These are phyloP conservation scores for Globisporangium recalcitrans DNA, from an alignment of 352 stramenopile species.

Conservation along the genomic window DNA sequence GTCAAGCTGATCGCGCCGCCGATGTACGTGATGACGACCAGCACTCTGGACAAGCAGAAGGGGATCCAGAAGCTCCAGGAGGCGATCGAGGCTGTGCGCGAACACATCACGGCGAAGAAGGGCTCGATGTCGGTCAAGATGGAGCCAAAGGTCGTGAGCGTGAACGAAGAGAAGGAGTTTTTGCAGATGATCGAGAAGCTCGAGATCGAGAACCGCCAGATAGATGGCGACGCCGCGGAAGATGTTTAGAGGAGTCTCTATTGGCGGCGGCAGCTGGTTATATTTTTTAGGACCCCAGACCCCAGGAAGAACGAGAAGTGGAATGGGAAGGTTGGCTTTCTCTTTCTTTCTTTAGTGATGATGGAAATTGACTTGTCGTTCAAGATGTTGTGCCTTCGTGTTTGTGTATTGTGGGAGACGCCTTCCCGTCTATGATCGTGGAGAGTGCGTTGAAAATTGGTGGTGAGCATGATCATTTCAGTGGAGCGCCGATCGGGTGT, in stretches of 20 bases:
- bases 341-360: neutral
- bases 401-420: neutral
- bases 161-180: constrained; percentile 99
- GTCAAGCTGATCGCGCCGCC: constrained; percentile 99
- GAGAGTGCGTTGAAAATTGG: neutral
- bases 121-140: constrained; percentile 97
- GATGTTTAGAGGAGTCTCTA: constrained; percentile 47
- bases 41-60: constrained; percentile 97
- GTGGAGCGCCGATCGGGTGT: neutral
- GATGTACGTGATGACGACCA: constrained; percentile 99
- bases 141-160: constrained; percentile 97
- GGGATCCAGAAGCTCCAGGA: constrained; percentile 95
- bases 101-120: constrained; percentile 94
- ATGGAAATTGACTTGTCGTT: constrained; percentile 1
- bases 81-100: constrained; percentile 93
- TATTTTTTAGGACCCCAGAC: constrained; percentile 4
- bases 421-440: neutral
- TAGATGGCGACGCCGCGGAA: constrained; percentile 97
- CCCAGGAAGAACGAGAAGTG: neutral
- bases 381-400: neutral
- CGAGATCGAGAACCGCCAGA: constrained; percentile 97
- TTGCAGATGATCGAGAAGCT: constrained; percentile 99
- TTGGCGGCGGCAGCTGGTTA: constrained; percentile 1
- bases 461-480: neutral
- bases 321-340: neutral